phyloP scores from a whole-genome alignment of 495 filamentous ascomycete species.

The Penicillium macrosclerotiorum region DNA sequence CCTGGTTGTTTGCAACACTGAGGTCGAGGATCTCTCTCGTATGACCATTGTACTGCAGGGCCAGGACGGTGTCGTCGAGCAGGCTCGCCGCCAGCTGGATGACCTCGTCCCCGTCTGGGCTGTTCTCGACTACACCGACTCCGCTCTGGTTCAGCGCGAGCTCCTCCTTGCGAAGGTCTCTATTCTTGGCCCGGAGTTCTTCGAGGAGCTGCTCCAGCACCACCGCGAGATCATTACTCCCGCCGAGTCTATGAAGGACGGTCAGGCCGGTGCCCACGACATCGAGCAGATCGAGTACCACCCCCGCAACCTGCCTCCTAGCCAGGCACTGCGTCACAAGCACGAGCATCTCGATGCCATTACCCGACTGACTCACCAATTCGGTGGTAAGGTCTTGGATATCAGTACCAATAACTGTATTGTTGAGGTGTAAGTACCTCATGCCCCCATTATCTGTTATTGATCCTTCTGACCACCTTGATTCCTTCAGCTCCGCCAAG shows the following conservation, averaged over 20 bases:
- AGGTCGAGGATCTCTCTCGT: constrained; percentile 93
- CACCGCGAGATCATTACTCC: constrained; percentile 71
- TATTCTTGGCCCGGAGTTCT: constrained; percentile 94
- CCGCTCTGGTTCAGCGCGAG: constrained; percentile 94
- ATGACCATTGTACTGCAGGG: constrained; percentile 98
- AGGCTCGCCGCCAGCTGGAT: constrained; percentile 91
- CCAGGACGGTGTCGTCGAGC: constrained; percentile 96
- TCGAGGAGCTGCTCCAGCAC: constrained; percentile 91
- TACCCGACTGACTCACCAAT: constrained; percentile 94
- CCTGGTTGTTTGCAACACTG: constrained; percentile 94
- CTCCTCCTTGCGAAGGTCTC: constrained; percentile 95
- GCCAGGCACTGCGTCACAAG: constrained; percentile 90
- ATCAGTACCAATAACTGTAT: constrained; percentile 98
- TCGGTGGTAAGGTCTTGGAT: constrained; percentile 94
- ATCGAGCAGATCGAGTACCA: constrained; percentile 60
- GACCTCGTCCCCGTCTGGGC: constrained; percentile 98
- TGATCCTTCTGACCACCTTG: background rate
- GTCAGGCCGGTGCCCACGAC: constrained; percentile 24
- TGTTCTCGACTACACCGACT: constrained; percentile 89
- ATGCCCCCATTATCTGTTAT: background rate
- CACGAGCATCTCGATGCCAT: constrained; percentile 94
- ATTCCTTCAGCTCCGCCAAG: constrained; percentile 76
- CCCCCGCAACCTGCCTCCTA: constrained; percentile 76
- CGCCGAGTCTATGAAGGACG: constrained; percentile 33
- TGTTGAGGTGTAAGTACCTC: constrained; percentile 82